Evolutionary conservation across 495 filamentous ascomycete genomes (phyloP).

Genomic region (Aspergillus sparsus): DNA sequence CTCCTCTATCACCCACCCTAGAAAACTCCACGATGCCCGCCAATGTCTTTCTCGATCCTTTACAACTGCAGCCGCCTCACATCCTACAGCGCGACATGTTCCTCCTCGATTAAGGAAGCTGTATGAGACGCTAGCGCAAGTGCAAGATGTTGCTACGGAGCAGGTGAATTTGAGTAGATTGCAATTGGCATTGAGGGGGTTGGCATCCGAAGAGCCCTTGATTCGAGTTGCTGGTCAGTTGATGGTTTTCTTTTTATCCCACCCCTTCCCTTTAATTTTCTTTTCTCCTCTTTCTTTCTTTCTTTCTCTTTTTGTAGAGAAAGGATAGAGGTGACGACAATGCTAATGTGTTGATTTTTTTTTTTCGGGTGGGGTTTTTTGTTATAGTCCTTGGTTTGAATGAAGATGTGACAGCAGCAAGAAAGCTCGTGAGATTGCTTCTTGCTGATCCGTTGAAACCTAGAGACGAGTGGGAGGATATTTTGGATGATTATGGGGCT

Average conservation of each 20-base stretch:
- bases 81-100: conserved; percentile 34
- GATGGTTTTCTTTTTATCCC: not conserved
- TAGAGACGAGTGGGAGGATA: conserved; percentile 69
- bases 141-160: conserved; percentile 62
- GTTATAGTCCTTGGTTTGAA: conserved; percentile 54
- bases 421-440: conserved; percentile 66
- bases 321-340: not conserved
- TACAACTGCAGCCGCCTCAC: conserved; percentile 29
- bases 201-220: conserved; percentile 62
- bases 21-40: conserved; percentile 1
- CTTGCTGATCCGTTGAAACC: conserved; percentile 74
- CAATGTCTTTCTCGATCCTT: not conserved
- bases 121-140: conserved; percentile 58
- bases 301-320: not conserved
- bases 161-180: conserved; percentile 75
- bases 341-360: not conserved
- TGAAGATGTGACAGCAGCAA: conserved; percentile 43
- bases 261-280: not conserved
- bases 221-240: conserved; percentile 67
- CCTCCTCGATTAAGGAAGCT: conserved; percentile 52
- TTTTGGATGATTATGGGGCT: conserved; percentile 52
- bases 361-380: conserved; percentile 1
- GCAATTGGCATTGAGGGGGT: conserved; percentile 74
- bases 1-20: too few species aligned
- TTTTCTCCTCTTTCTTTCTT: not conserved